Conservation (phyloP, 305 asterid species). For the Rubia balearica region DNA sequence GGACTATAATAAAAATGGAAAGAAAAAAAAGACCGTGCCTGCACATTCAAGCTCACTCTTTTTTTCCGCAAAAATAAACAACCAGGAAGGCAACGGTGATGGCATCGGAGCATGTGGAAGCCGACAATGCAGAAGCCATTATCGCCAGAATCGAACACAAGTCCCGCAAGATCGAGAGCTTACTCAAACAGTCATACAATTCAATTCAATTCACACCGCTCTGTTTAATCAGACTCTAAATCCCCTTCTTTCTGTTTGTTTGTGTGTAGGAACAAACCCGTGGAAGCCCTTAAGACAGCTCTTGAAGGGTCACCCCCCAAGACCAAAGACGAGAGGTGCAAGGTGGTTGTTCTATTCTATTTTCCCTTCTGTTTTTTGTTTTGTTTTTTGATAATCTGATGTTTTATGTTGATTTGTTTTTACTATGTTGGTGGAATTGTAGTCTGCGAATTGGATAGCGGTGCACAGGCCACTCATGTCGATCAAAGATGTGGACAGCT, state of each 20-base stretch:
- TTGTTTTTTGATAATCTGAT: conserved; percentile 3
- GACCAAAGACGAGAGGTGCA: conserved; percentile 94
- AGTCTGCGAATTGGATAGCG: conserved; percentile 97
- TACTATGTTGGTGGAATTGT: conserved; percentile 14
- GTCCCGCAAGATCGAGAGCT: conserved; percentile 92
- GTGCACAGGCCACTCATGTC: conserved; percentile 98
- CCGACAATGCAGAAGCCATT: conserved; percentile 83
- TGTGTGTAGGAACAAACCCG: conserved; percentile 71
- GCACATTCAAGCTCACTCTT: no score
- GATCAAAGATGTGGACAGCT: conserved; percentile 79
- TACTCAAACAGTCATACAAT: conserved; percentile 84
- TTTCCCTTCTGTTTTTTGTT: neutral
- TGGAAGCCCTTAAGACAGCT: conserved; percentile 93
- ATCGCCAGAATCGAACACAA: conserved; percentile 88
- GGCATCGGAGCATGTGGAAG: conserved; percentile 48
- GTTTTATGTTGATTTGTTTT: neutral
- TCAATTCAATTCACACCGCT: neutral
- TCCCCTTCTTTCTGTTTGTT: neutral
- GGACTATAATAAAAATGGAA: no score
- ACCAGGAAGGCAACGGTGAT: neutral
- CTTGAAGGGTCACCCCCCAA: conserved; percentile 93
- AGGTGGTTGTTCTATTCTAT: conserved; percentile 33
- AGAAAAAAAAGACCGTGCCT: no score
- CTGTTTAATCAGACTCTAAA: neutral
- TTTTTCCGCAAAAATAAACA: no score